Base-by-base conservation (phyloP, 1,284 basidiomycete species). In the Ustilago xerochloae region DNA sequence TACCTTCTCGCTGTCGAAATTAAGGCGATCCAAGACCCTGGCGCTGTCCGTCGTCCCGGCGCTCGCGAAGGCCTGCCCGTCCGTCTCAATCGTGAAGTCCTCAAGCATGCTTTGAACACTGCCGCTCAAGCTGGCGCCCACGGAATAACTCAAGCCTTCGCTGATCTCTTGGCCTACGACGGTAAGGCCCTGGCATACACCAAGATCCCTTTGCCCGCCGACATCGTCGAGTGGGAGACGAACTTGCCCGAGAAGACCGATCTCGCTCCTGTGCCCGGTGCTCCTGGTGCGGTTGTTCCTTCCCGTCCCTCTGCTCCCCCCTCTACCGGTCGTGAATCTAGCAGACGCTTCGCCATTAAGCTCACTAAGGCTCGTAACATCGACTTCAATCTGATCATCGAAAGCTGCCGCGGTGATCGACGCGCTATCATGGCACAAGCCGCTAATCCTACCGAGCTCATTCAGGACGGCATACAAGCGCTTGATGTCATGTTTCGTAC, bases 1-100 rank as follows among this genome's bases (percentile, higher is more conserved):
- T 57, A 65, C n/a, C 78, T 64, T 0, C 60, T 74, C 63, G 59
- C 70, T 35, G 63, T 78, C 35, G 52, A 66, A 6, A 74, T 80
- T 50, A 46, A 41, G 12, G 39, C 69, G 7, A 50, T 69, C 49
- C 49, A 66, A 1, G 63, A 71, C 16, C 47, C 52, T 26, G 30
- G 47, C 13, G 36, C 36, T 6, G 20, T 22, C 2, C 43, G 32
- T n/a, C 49, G 48, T 13, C 12, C 48, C 20, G 46, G 22, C 41
- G 54, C 20, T 28, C 4, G 22, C 13, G 62, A 62, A 7, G 12
- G 8, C 0, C 66, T 78, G 0, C 76, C 76, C 7, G 22, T 49
- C 16, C 51, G 39, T 0, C 47, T 76, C 3, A 53, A 57, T 13
- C 48, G 46, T 24, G 47, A 70, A 18, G 35, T 77, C 22, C 20